A percentile compares a stretch with the other conserved stretches of the same genome.
Conservation (phyloP, 2,329 filamentous ascomycete species). For the Lachnellula occidentalis region DNA sequence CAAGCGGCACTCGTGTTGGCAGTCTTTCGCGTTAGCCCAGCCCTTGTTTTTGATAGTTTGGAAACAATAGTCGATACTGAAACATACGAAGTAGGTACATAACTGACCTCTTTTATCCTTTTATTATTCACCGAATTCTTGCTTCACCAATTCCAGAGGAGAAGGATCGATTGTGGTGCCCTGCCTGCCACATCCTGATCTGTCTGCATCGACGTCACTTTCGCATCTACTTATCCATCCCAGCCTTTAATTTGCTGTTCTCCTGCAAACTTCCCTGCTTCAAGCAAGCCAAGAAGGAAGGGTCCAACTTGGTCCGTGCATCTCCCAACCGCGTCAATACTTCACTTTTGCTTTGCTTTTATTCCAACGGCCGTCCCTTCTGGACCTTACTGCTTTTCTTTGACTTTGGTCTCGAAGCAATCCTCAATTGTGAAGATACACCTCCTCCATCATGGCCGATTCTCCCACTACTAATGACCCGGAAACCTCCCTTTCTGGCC, state of each 20-base stretch:
- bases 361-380: background rate
- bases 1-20: background rate
- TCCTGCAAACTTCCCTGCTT: background rate
- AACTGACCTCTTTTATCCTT: no score
- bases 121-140: background rate
- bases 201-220: background rate
- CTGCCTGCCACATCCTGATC: background rate
- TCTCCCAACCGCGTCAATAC: background rate
- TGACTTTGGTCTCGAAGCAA: no score
- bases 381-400: background rate
- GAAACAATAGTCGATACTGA: no score
- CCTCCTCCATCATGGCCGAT: slow-evolving; percentile 6
- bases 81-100: background rate
- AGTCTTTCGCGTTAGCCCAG: background rate
- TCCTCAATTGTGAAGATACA: background rate
- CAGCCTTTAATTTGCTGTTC: background rate
- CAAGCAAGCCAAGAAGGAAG: background rate
- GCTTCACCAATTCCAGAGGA: background rate
- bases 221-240: background rate
- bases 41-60: background rate
- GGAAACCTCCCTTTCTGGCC: slow-evolving; percentile 30
- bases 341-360: background rate
- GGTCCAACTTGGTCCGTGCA: background rate
- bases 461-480: slow-evolving; percentile 5
- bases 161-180: background rate